These are phyloP conservation scores for Coniochaeta sp. DNA, from an alignment of 2,329 filamentous ascomycete genomes.

Conservation along the genomic window DNA sequence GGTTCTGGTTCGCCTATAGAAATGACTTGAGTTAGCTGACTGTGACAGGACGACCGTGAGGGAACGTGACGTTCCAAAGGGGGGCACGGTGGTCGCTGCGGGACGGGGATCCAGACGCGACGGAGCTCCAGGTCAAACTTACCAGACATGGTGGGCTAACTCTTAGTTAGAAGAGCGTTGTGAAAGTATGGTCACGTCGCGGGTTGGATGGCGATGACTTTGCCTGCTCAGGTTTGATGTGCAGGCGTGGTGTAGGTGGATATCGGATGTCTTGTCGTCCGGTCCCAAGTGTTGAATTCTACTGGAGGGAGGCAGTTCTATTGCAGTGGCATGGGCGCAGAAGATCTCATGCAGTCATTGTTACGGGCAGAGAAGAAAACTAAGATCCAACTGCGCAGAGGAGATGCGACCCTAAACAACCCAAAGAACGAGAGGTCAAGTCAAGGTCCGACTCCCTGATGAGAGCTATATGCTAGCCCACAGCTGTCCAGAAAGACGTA, in stretches of 20 bases:
- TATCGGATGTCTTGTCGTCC: background rate
- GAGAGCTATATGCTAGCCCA: background rate
- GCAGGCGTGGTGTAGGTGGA: background rate
- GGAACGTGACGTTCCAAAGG: too few relatives aligned
- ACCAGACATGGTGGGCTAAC: background rate
- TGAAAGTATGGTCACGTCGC: background rate
- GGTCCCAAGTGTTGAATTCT: background rate
- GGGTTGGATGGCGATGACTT: background rate
- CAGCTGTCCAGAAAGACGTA: background rate
- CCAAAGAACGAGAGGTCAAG: too few relatives aligned
- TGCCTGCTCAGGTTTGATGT: background rate
- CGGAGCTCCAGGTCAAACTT: background rate
- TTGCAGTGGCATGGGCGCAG: background rate
- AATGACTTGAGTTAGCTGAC: conserved; percentile 11
- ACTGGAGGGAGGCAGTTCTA: conserved; percentile 1
- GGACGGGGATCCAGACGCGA: too few relatives aligned
- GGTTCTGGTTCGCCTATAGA: conserved; percentile 58
- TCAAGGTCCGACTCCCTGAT: background rate
- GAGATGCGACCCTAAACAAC: background rate
- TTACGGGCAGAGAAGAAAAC: conserved; percentile 3
- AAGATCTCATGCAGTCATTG: conserved; percentile 2
- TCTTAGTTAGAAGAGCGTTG: background rate
- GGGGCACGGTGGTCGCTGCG: too few relatives aligned
- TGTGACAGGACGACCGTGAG: too few relatives aligned
- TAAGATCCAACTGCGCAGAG: conserved; percentile 3